Conservation (phyloP, 441 rosid species). For the Cnidoscolus chayamansa region DNA sequence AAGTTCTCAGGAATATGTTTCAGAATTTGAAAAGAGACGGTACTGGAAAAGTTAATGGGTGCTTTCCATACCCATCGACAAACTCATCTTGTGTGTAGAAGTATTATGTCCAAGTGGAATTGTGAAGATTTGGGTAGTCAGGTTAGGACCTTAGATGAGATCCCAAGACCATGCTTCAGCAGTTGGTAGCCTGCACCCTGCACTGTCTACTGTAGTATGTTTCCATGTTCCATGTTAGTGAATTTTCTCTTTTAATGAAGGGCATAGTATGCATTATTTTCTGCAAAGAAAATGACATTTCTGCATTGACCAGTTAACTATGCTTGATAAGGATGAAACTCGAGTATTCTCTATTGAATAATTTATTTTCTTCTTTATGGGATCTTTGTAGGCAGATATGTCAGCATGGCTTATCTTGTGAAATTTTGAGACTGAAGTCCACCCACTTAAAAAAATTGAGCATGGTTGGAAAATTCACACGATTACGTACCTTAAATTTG, state of each 20-base stretch:
- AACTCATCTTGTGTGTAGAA: neutral
- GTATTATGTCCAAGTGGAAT: neutral
- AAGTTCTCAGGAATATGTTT: neutral
- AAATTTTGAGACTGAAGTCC: slow-evolving; percentile 35
- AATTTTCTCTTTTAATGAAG: neutral
- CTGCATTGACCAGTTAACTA: neutral
- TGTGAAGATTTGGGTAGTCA: neutral
- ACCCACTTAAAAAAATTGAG: slow-evolving; percentile 36
- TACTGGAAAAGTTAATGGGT: neutral
- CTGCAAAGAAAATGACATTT: neutral
- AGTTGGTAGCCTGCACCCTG: neutral
- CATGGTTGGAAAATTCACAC: slow-evolving; percentile 45
- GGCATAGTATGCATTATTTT: neutral
- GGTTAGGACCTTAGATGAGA: neutral
- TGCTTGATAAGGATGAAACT: slow-evolving; percentile 7
- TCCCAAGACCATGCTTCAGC: neutral
- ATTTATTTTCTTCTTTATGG: slow-evolving; percentile 12
- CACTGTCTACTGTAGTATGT: neutral
- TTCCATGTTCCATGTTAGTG: neutral
- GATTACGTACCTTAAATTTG: slow-evolving; percentile 41
- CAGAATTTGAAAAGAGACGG: neutral
- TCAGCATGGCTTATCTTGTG: slow-evolving; percentile 39
- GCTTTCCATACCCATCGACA: neutral
- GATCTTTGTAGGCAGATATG: slow-evolving; percentile 38
- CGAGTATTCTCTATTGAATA: neutral